Percentiles rank a stretch among this genome's conserved stretches.
Evolutionary conservation across 768 basidiomycete genomes (phyloP).

Genomic region (Leccinum aurantiacum): DNA sequence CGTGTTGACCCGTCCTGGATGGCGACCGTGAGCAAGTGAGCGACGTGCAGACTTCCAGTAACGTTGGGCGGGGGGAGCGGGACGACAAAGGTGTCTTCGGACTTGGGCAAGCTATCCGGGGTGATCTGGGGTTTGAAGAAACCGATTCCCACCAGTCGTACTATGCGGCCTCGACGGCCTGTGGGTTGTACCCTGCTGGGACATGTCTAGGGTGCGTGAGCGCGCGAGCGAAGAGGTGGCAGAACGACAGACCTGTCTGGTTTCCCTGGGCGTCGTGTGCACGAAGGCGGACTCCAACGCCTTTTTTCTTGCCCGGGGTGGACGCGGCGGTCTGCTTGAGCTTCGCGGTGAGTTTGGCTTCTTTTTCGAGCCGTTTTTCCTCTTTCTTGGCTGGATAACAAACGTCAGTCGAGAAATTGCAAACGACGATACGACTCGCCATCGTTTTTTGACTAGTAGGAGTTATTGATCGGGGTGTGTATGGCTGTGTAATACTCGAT

Average conservation of each 20-base stretch:
- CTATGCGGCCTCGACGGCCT: constrained; percentile 92
- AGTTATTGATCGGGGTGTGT: too few species aligned
- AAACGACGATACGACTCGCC: too few species aligned
- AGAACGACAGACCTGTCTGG: constrained; percentile 74
- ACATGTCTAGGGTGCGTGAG: constrained; percentile 56
- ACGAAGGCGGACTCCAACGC: constrained; percentile 75
- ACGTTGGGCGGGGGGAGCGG: constrained; percentile 88
- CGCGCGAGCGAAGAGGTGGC: neutral
- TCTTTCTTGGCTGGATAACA: constrained; percentile 70
- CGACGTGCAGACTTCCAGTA: constrained; percentile 93
- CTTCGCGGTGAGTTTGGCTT: constrained; percentile 75
- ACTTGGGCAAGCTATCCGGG: constrained; percentile 55
- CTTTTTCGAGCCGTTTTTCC: constrained; percentile 73
- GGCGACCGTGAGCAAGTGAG: constrained; percentile 88
- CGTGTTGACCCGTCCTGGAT: constrained; percentile 88
- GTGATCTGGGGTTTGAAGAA: constrained; percentile 83
- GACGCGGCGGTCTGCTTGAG: constrained; percentile 39
- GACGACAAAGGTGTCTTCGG: constrained; percentile 78
- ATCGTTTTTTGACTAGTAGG: too few species aligned
- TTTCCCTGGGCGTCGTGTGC: constrained; percentile 87
- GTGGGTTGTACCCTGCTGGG: constrained; percentile 89
- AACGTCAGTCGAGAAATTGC: too few species aligned
- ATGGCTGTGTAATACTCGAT: too few species aligned
- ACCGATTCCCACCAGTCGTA: constrained; percentile 98
- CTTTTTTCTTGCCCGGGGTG: constrained; percentile 62